Conservation (phyloP, 106 monocot genomes). For the Gastrodia elata region DNA sequence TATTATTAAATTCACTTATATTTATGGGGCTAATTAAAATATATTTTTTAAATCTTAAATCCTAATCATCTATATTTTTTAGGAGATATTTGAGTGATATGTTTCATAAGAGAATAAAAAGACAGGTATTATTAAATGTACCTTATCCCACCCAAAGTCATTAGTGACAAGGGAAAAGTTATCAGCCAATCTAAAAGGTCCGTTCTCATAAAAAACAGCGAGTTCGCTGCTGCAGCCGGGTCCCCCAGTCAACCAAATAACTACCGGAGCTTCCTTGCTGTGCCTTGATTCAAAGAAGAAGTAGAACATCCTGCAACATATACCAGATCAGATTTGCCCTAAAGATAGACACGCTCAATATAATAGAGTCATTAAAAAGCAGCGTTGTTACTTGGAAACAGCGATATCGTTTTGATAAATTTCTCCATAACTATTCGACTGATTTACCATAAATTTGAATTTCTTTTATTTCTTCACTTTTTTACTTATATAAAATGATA, state of each 20-base stretch:
- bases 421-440: too few species aligned
- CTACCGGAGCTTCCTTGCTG: slow-evolving; percentile 63
- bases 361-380: too few species aligned
- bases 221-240: slow-evolving; percentile 90
- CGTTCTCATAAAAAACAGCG: slow-evolving; percentile 86
- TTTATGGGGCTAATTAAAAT: too few species aligned
- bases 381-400: too few species aligned
- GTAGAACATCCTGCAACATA: slow-evolving; percentile 65
- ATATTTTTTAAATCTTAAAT: too few species aligned
- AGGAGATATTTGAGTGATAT: not conserved
- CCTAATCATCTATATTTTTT: not conserved
- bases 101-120: not conserved
- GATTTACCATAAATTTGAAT: too few species aligned
- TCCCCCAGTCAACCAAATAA: slow-evolving; percentile 85
- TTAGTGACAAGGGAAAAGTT: slow-evolving; percentile 66
- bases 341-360: not conserved
- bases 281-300: slow-evolving; percentile 80
- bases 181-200: slow-evolving; percentile 55
- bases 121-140: not conserved
- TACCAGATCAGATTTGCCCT: not conserved
- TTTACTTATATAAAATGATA: too few species aligned
- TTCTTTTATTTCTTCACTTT: too few species aligned
- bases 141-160: slow-evolving; percentile 86
- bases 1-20: too few species aligned
- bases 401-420: too few species aligned